Evolutionary conservation across 2,329 filamentous ascomycete genomes (phyloP), one percentile per base, ranked within the genome.

Genomic region (Shiraia bambusicola): DNA sequence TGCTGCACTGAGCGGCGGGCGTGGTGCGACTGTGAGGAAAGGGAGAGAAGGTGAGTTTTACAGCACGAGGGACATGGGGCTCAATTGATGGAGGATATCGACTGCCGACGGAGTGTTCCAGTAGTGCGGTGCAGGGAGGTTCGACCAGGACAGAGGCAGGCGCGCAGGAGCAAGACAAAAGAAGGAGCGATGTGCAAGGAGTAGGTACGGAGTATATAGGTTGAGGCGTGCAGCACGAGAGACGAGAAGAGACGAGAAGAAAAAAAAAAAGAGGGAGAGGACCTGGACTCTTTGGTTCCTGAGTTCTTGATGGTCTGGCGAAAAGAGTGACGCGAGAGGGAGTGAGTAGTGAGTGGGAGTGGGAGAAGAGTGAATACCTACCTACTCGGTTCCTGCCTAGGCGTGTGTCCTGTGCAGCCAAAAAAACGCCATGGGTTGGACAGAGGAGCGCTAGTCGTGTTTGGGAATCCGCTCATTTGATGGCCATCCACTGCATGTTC

Each of bases 1-100:
- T 28, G 34, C 40, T 50, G 43, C 36, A 25, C 27, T 4, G 19
- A 22, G 19, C 19, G 40, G 36, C 34, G 26, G 35, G 12, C 44
- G 48, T 36, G 35, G 50, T 51, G 48, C 50, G 43, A 52, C 42
- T 43, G 32, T 32, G 36, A 25, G 40, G 45, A 26, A 33, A 22
- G 19, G 8, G 19, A 8, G 19, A 22, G 4, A 8, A 31, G 42
- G 43, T 36, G 40, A 30, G 30, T n/a, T 31, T 38, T 31, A 50
- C 40, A 48, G 45, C 51, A 51, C 43, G 45, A 43, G 38, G 45
- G 28, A 41, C 48, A 50, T 51, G 45, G 29, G 33, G 37, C 34
- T 43, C 36, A 47, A 42, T 33, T 37, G 47, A 47, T 45, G 34
- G 16, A 30, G n/a, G 28, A 3, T 34, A 10, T 15, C 19, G 12